These are phyloP conservation scores for Cucumis cinereus DNA, from an alignment of 306 rosid genomes.

Conservation along the genomic window DNA sequence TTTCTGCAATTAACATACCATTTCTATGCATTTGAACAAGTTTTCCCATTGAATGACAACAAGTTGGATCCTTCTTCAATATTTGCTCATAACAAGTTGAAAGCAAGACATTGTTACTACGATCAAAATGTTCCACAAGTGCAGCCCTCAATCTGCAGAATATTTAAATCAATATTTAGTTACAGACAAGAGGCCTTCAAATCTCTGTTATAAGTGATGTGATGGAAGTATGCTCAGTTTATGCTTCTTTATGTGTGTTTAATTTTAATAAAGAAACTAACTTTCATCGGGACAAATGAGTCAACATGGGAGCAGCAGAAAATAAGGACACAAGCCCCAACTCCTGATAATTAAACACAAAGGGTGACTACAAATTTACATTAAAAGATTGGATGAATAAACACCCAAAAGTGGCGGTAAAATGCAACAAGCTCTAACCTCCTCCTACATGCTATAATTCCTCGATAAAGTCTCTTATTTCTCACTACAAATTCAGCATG, in stretches of 20 bases:
- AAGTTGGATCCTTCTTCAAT: slow-evolving; percentile 69
- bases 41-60: slow-evolving; percentile 47
- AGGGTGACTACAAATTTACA: not conserved
- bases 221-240: not conserved
- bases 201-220: not conserved
- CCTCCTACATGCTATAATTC: not conserved
- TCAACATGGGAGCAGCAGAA: not conserved
- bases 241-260: not conserved
- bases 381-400: not conserved
- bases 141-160: slow-evolving; percentile 50
- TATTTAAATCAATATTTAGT: not conserved
- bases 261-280: not conserved
- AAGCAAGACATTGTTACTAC: slow-evolving; percentile 24
- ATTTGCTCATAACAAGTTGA: slow-evolving; percentile 38
- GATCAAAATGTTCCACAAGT: slow-evolving; percentile 42
- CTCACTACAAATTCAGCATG: not conserved
- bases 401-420: not conserved
- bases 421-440: not conserved
- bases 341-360: not conserved
- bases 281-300: not conserved
- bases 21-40: slow-evolving; percentile 53
- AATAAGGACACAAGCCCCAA: not conserved
- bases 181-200: not conserved
- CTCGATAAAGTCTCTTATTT: not conserved
- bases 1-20: slow-evolving; percentile 29